Evolutionary conservation across 345 rosid genomes (phyloP), one percentile per base, ranked within the genome.

Genomic region (Trapa bicornis): DNA sequence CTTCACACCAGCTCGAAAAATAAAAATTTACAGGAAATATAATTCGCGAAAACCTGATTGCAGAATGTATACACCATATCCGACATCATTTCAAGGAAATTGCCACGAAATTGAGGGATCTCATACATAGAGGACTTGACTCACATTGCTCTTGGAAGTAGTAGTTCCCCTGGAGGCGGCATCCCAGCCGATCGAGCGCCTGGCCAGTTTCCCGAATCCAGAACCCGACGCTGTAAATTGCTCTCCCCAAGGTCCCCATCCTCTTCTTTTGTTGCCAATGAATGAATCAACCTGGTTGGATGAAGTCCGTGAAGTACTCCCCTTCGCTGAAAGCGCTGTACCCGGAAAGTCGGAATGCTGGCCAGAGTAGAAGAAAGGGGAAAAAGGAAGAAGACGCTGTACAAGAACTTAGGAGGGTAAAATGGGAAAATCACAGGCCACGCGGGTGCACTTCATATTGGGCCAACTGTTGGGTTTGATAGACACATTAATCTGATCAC

Each of bases 151-250:
- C 96, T 43, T 87, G 87, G 77, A 93, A 88, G 78, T 73, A 79
- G 82, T 82, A 70, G 70, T 75, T 90, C 77, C 96, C 94, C 79
- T 90, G 97, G 75, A 90, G 88, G 71, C 92, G 95, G 77, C 89
- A 84, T 57, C 97, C 97, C 64, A 93, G 94, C 50, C 95, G 96
- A 85, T 88, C 92, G 66, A 93, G 83, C 57, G 98, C 97, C 58
- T 90, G 96, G 39, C 98, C 96, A 6, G 89, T 84, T 85, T 93
- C 97, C 68, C 99, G 89, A 80, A 93, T 83, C 97, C 99, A 93
- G 76, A 93, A 88, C 56, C 96, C 96, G 22, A 91, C 89, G 68
- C 91, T 78, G 89, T 93, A 90, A 62, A 90, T 73, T 57, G 97
- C 96, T 84, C 78, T 77, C 4, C 97, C 96, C 15, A 93, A 82